phyloP scores from a whole-genome alignment of 73 alveolate species.

The Symbiodinium natans region DNA sequence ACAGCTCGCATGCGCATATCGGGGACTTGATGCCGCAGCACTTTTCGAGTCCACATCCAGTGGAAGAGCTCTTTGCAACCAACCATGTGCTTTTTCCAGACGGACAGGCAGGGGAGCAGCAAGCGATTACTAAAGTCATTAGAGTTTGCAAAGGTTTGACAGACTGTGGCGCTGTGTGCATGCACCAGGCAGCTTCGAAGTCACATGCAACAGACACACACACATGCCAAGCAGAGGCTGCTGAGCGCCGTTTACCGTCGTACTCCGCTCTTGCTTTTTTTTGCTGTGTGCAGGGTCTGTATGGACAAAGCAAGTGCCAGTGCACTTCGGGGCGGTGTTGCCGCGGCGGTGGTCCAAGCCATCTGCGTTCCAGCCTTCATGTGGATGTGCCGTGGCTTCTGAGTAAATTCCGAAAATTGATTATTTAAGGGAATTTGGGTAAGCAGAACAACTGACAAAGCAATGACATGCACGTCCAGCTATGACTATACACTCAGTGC shows the following conservation, averaged over 20 bases:
- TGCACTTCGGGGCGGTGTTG: conserved; percentile 91
- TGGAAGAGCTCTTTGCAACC: conserved; percentile 5
- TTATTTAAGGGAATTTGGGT: too few relatives aligned
- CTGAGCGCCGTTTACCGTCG: too few relatives aligned
- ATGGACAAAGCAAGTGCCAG: conserved; percentile 90
- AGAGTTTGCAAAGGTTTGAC: too few relatives aligned
- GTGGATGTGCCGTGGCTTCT: conserved; percentile 75
- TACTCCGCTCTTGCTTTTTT: not conserved
- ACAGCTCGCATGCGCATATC: too few relatives aligned
- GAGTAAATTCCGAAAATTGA: too few relatives aligned
- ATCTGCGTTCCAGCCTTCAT: conserved; percentile 72
- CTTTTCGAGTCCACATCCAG: not conserved
- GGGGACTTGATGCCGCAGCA: not conserved
- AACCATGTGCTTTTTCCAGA: not conserved
- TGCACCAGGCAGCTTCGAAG: too few relatives aligned
- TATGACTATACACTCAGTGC: too few relatives aligned
- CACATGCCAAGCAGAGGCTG: too few relatives aligned
- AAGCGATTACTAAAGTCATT: not conserved
- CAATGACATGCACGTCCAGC: too few relatives aligned
- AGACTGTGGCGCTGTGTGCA: too few relatives aligned
- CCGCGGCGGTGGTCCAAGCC: conserved; percentile 75
- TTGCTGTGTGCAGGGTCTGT: conserved; percentile 29
- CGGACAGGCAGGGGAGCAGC: not conserved
- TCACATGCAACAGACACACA: too few relatives aligned
- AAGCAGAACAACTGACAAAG: too few relatives aligned